phyloP scores from a whole-genome alignment of 768 basidiomycete species.

The Lepiota subincarnata region DNA sequence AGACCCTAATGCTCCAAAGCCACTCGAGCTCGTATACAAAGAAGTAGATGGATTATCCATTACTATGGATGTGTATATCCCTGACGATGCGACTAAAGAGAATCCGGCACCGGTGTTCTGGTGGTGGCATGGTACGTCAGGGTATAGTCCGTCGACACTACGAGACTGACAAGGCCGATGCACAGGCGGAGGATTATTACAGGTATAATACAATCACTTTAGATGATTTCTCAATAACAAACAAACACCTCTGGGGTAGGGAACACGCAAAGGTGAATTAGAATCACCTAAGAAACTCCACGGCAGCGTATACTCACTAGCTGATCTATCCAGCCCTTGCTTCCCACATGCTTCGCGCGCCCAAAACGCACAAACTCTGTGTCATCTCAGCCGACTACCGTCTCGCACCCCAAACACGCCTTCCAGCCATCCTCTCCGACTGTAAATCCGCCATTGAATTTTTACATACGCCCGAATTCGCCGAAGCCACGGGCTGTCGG shows the following conservation, averaged over 20 bases:
- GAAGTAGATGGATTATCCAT: conserved; percentile 29
- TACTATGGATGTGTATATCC: conserved; percentile 31
- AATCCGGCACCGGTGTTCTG: conserved; percentile 26
- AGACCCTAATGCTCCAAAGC: background rate
- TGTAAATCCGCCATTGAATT: conserved; percentile 32
- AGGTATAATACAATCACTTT: conserved; percentile 15
- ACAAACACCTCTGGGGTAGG: background rate
- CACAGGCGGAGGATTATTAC: conserved; percentile 29
- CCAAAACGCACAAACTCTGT: conserved; percentile 27
- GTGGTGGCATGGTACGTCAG: conserved; percentile 33
- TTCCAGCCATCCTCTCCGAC: conserved; percentile 32
- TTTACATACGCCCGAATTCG: conserved; percentile 24
- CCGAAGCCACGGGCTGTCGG: conserved; percentile 21
- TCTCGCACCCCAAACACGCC: conserved; percentile 31
- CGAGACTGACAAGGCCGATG: background rate
- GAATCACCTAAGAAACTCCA: background rate
- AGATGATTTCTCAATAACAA: background rate
- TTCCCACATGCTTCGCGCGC: conserved; percentile 32
- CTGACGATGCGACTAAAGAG: conserved; percentile 23
- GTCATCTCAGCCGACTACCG: conserved; percentile 33
- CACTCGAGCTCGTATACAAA: conserved; percentile 28
- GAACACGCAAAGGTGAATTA: conserved; percentile 7
- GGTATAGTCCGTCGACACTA: background rate
- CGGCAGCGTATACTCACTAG: background rate
- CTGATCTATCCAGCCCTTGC: conserved; percentile 18